Conservation (phyloP, 2,329 filamentous ascomycete genomes). For the Penicillium oxalicum region DNA sequence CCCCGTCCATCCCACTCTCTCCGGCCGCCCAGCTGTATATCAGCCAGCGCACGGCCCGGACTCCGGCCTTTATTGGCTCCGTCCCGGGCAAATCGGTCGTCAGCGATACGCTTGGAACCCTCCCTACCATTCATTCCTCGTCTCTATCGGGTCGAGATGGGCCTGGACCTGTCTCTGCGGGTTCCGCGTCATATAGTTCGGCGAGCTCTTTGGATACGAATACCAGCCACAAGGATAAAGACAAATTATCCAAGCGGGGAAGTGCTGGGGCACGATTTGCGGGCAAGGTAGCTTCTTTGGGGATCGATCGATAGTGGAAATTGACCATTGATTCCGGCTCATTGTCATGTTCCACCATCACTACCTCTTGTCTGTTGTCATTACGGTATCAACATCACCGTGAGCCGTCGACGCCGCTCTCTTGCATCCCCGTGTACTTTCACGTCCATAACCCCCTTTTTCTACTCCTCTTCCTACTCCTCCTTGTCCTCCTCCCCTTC, state of each 20-base stretch:
- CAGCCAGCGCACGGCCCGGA: constrained; percentile 59
- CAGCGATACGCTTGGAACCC: constrained; percentile 55
- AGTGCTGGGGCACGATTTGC: constrained; percentile 68
- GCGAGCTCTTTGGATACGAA: constrained; percentile 24
- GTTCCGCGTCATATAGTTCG: constrained; percentile 25
- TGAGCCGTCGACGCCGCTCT: too few relatives aligned
- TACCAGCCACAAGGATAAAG: constrained; percentile 48
- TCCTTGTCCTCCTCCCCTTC: too few relatives aligned
- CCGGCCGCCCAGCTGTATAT: constrained; percentile 75
- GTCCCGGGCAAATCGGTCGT: constrained; percentile 38
- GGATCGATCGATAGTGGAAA: constrained; percentile 33
- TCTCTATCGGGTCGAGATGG: constrained; percentile 23
- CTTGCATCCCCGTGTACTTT: too few relatives aligned
- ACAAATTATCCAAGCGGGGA: constrained; percentile 71
- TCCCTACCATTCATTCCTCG: constrained; percentile 47
- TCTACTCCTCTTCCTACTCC: too few relatives aligned
- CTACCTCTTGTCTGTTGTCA: background rate
- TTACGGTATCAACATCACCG: too few relatives aligned
- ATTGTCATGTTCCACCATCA: background rate
- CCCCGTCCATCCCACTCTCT: constrained; percentile 79
- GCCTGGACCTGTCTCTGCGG: constrained; percentile 2
- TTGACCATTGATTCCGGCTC: too few relatives aligned
- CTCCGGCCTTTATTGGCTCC: constrained; percentile 20
- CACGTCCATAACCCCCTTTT: too few relatives aligned
- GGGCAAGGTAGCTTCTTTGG: constrained; percentile 42